Evolutionary conservation across 371 early-diverging fungal species (phyloP), one percentile per base, ranked within the genome.

Genomic region (Capillidium heterosporum): DNA sequence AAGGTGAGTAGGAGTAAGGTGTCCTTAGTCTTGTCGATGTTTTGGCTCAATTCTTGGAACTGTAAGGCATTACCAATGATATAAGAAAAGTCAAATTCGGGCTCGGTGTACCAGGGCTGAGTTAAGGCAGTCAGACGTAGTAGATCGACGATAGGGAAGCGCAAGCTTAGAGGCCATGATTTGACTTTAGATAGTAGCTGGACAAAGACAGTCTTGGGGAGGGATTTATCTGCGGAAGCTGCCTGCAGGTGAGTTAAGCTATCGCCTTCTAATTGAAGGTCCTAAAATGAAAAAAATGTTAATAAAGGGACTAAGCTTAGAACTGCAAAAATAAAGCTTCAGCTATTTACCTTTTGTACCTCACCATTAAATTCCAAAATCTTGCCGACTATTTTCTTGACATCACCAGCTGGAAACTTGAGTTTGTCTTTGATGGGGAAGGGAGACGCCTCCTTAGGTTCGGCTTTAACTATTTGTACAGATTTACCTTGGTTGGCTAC

Each of bases 131-230:
- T 57, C 5, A 90, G 66, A 1, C 95, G 81, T 19, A 91, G 62
- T 13, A 92, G 63, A 60, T 94, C 95, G 42, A 94, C 65, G 5
- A 76, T 85, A 43, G 94, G 94, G 66, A 91, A 91, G 3, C 89
- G 78, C 11, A 70, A 61, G 11, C 65, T 63, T 15, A 66, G 64
- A 1, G 85, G 81, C 85, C 85, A 86, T 2, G 65, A 59, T 27
- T 61, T 62, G 35, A 73, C 56, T 5, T 56, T 41, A 19, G 26
- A n/a, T 11, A 41, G 56, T 21, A 39, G 19, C 2, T 41, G 19
- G 26, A 41, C 17, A 11, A 39, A 7, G 8, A 27, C 15, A 5
- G 40, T 5, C 15, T 40, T 23, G 17, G 48, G 48, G 13, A 21
- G 21, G 19, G n/a, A n/a, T n/a, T n/a, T 10, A 26, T 19, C 43